phyloP scores from a whole-genome alignment of 495 filamentous ascomycete genomes.

The Lepidopterella palustris region DNA sequence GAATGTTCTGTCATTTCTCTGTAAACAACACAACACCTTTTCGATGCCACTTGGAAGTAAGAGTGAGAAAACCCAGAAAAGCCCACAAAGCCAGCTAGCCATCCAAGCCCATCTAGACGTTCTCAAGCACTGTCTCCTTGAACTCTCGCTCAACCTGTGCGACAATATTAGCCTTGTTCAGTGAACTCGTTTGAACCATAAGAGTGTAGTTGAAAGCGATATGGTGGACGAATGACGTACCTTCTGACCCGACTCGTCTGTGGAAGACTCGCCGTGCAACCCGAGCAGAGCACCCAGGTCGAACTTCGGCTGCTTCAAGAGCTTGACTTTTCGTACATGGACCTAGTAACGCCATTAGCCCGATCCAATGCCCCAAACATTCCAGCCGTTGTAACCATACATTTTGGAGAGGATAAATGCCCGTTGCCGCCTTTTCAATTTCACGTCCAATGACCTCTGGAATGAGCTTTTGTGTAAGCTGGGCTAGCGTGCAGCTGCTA shows the following conservation, averaged over 20 bases:
- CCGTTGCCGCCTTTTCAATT: conserved; percentile 98
- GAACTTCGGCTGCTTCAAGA: conserved; percentile 96
- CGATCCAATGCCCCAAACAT: conserved; percentile 2
- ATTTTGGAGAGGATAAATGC: conserved; percentile 99
- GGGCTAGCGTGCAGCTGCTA: conserved; percentile 81
- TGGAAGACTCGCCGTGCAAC: conserved; percentile 93
- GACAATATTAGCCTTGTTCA: background rate
- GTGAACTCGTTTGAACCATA: too few species aligned
- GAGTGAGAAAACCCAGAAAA: background rate
- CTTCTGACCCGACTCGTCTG: conserved; percentile 96
- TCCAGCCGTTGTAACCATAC: conserved; percentile 42
- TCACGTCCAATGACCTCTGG: conserved; percentile 98
- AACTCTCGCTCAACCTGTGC: conserved; percentile 83
- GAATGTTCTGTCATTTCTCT: background rate
- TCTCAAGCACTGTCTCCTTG: conserved; percentile 92
- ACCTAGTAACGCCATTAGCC: conserved; percentile 56
- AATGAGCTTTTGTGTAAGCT: conserved; percentile 96
- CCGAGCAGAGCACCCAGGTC: conserved; percentile 91
- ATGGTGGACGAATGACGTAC: conserved; percentile 20
- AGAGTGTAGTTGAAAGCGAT: background rate
- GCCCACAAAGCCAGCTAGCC: background rate
- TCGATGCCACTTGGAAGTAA: background rate
- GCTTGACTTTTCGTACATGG: conserved; percentile 99
- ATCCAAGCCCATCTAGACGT: conserved; percentile 55
- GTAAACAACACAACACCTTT: background rate